These are phyloP conservation scores for Trichosanthes truncata DNA, from an alignment of 306 rosid species.

Conservation along the genomic window DNA sequence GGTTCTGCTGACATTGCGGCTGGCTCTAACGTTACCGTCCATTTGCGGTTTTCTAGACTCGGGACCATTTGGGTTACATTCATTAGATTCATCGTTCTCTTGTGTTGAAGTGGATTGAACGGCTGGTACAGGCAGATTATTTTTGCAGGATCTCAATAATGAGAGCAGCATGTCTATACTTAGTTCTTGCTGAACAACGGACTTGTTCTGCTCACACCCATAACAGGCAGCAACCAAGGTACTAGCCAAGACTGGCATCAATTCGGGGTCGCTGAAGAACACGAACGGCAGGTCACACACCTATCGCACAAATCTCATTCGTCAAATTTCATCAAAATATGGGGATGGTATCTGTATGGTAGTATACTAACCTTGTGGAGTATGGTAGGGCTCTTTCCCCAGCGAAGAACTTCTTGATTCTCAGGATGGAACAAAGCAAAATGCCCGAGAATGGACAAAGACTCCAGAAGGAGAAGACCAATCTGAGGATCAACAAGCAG, in stretches of 20 bases:
- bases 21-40: conserved; percentile 29
- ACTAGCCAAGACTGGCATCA: conserved; percentile 93
- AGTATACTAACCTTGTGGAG: conserved; percentile 73
- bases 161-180: conserved; percentile 87
- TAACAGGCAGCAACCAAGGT: conserved; percentile 86
- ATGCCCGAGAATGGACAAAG: conserved; percentile 77
- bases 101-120: conserved; percentile 29
- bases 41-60: conserved; percentile 35
- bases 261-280: conserved; percentile 95
- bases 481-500: conserved; percentile 39
- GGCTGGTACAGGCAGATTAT: conserved; percentile 16
- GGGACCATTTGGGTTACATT: conserved; percentile 29
- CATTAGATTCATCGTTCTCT: conserved; percentile 54
- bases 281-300: conserved; percentile 89
- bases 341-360: conserved; percentile 2
- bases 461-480: conserved; percentile 77
- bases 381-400: conserved; percentile 98
- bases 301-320: conserved; percentile 36
- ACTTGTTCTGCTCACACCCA: conserved; percentile 84
- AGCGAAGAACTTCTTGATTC: conserved; percentile 91
- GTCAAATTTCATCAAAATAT: conserved; percentile 23
- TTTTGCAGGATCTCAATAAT: conserved; percentile 71
- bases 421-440: conserved; percentile 85
- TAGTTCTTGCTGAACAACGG: conserved; percentile 84
- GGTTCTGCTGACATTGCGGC: conserved; percentile 47